A percentile compares a stretch with the other conserved stretches of the same genome.
Conservation (phyloP, 768 basidiomycete species). For the Podaxis carcinomalis region DNA sequence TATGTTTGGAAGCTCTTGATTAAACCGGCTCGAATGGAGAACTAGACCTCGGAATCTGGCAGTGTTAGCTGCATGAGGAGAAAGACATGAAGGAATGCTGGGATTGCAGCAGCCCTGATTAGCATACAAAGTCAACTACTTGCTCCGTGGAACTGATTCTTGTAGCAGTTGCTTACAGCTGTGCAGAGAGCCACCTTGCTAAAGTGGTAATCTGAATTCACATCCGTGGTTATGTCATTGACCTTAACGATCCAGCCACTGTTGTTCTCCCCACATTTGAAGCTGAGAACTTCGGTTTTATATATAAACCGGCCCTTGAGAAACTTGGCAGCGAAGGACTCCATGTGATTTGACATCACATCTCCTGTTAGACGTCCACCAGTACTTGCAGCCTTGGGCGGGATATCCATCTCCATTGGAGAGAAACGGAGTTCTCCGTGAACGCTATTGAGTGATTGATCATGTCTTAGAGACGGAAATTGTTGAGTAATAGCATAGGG, state of each 20-base stretch:
- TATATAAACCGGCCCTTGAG: constrained; percentile 21
- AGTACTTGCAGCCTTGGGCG: constrained; percentile 18
- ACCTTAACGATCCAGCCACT: constrained; percentile 43
- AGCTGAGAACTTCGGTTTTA: constrained; percentile 41
- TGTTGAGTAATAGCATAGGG: neutral
- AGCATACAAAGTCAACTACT: neutral
- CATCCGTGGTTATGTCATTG: constrained; percentile 17
- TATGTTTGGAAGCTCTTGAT: constrained; percentile 35
- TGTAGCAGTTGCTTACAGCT: constrained; percentile 19
- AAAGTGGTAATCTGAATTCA: constrained; percentile 6
- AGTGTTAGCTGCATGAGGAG: constrained; percentile 29
- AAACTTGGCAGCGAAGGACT: constrained; percentile 36
- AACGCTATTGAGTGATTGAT: constrained; percentile 29
- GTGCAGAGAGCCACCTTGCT: constrained; percentile 6
- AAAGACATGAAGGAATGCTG: constrained; percentile 37
- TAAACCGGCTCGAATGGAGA: constrained; percentile 49
- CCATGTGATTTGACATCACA: constrained; percentile 45
- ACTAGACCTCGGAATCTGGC: constrained; percentile 42
- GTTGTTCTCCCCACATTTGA: constrained; percentile 27
- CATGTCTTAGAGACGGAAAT: neutral
- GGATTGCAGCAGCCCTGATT: constrained; percentile 53
- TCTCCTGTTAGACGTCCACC: constrained; percentile 40
- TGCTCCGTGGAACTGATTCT: neutral
- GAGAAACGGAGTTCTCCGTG: constrained; percentile 54
- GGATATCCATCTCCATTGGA: constrained; percentile 38